Evolutionary conservation across 2,329 filamentous ascomycete species (phyloP), one percentile per base, ranked within the genome.

Genomic region (Trichoderma koningii): DNA sequence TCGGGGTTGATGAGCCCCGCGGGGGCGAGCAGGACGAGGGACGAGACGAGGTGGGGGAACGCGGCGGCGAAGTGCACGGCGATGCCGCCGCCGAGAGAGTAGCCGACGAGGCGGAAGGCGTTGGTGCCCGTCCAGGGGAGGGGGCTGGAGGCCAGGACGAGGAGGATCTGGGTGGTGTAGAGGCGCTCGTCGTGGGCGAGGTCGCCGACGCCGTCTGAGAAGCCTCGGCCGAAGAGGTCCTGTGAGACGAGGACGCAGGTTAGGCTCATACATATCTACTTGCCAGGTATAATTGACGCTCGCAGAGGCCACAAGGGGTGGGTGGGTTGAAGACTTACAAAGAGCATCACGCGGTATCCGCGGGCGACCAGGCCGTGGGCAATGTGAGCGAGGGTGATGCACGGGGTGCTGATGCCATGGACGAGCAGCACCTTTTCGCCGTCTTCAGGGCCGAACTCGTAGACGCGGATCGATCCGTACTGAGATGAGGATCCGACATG

Each of bases 341-440:
- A 95, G 4, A 95, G 80, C 87, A 96, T 88, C 14, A 96, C 91
- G 48, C 92, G 85, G 73, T 87, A 93, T 38, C 91, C 90, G 57
- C 83, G 83, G 45, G 84, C 80, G 3, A 85, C 91, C 23, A 96
- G 81, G 21, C 81, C 82, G 70, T 87, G 81, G 30, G 91, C 90
- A 41, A 96, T 76, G 51, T 83, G 84, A 28, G 84, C 83, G 17
- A 95, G 80, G 1, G 90, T 88, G 70, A 93, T 85, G 74, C 89
- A 92, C 0, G 92, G 89, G 0, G 91, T 96, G 67, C 88, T 92
- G 73, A 96, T 94, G 51, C 92, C 92, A 74, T 96, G 92, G 9
- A 96, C 81, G 41, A 96, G 82, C 17, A 96, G 76, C 5, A 95
- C 87, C 71, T 90, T 93, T 52, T 85, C 82, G 7, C 92, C 92